Base-by-base conservation (phyloP, 768 basidiomycete species). In the Lactifluus piperatus region DNA sequence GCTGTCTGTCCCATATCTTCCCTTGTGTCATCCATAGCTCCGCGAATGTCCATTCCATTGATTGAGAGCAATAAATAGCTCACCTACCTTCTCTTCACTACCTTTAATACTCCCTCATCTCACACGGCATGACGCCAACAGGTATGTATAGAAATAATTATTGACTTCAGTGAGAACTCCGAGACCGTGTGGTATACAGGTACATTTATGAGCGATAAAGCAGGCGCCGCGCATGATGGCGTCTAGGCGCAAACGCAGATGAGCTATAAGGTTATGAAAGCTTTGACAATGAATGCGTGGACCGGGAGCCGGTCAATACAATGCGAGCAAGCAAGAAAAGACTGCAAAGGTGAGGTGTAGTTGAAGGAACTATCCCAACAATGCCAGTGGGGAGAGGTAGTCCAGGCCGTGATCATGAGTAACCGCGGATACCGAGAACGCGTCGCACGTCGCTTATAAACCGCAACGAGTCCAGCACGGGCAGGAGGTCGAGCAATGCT, bases 401-500 rank as follows among this genome's bases (percentile, higher is more conserved):
- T 6, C 22, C 1, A 11, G n/a, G 26, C 13, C 44, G n/a, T 13
- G 30, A 70, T 73, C 66, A 77, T 65, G 73, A 77, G 64, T 77
- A 79, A 37, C 79, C 80, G 58, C 79, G 79, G 48, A 88, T 78
- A 37, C 95, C 94, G 51, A 99, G 79, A 24, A 98, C 88, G 64
- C 88, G 82, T 64, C 97, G 83, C 43, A 99, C 97, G 71, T 99
- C 97, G 58, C 84, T 86, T 11, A 94, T 97, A 73, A 99, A 99
- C 37, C 97, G 82, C 62, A 99, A 75, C 48, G 93, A 95, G 72
- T 99, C 97, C 54, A 99, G 82, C 54, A 99, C 86, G 20, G 97
- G 97, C 26, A 99, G 76, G 51, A 97, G 81, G 75, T 98, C 94
- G 56, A 99, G 85, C 56, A 99, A 77, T 22, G 95, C 97, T 73